Evolutionary conservation across 1,284 basidiomycete species (phyloP), one percentile per base, ranked within the genome.

Genomic region (Hortiboletus rubellus): DNA sequence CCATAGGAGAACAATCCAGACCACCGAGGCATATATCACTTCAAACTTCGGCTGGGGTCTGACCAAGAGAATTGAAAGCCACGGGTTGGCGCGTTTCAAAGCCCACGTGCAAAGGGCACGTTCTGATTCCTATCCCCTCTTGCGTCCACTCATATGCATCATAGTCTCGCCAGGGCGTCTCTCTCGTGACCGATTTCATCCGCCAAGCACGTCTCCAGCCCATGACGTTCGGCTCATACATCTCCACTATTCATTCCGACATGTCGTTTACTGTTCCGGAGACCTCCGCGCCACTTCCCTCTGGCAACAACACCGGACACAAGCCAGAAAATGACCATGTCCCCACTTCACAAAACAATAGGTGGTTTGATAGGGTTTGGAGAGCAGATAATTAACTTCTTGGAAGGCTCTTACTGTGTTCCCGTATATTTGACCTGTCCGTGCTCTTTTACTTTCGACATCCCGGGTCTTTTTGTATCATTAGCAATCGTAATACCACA

Each of bases 1-100:
- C 46, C 27, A 45, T 58, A 91, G 88, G 43, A 82, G 85, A 82
- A 92, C 89, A 6, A 54, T 86, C 44, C 90, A 92, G 67, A 84
- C 79, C 7, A 92, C 89, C 9, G 88, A 92, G 66, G 91, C 88
- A 7, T 78, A 85, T 53, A 85, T 92, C 58, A 76, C 86, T 27
- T 92, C 91, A 59, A 82, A 84, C 36, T 88, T 92, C 63, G 90
- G 90, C 15, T 92, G 91, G 91, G 90, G 90, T 34, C 76, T 92
- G 22, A 88, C 90, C 9, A 91, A 85, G 71, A 79, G 81, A 55
- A 91, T 92, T 50, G 90, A 92, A 74, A 89, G 74, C 55, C 88
- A 91, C 63, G 91, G 89, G 33, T 69, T 92, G 55, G 82, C 82
- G 34, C 83, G 81, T 57, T 91, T 92, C 76, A 90, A 91, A 71